phyloP scores from a whole-genome alignment of 371 early-diverging fungal genomes.

The Lichtheimia corymbifera region DNA sequence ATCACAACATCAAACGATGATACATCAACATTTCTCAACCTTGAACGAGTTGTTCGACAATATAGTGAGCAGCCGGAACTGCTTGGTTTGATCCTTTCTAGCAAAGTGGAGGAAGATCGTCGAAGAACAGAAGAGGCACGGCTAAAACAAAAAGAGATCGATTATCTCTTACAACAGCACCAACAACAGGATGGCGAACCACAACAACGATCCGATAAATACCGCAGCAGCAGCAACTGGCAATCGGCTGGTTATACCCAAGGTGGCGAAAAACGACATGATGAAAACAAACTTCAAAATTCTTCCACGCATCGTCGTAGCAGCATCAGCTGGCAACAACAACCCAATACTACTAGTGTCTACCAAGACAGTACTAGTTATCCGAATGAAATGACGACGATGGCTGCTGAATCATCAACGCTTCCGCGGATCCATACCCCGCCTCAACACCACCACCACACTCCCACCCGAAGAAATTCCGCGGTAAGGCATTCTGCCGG shows the following conservation, averaged over 20 bases:
- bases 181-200: conserved; percentile 1
- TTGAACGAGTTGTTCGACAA: conserved; percentile 51
- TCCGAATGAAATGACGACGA: neutral
- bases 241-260: too few relatives aligned
- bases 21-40: conserved; percentile 26
- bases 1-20: conserved; percentile 2
- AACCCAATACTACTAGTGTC: too few relatives aligned
- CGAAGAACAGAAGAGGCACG: conserved; percentile 58
- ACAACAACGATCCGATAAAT: neutral
- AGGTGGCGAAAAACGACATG: neutral
- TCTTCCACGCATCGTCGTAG: too few relatives aligned
- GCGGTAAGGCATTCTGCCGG: conserved; percentile 9
- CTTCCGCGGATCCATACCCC: conserved; percentile 15
- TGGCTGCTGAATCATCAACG: conserved; percentile 3
- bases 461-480: conserved; percentile 1
- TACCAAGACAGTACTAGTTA: neutral
- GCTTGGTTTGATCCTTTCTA: conserved; percentile 50
- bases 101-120: conserved; percentile 59
- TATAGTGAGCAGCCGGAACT: conserved; percentile 52
- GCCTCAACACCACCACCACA: neutral
- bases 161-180: conserved; percentile 26
- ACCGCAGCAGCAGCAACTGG: neutral
- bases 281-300: too few relatives aligned
- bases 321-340: too few relatives aligned
- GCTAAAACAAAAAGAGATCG: conserved; percentile 47